Base-by-base conservation (phyloP, 306 rosid genomes). In the Quercus wislizeni region DNA sequence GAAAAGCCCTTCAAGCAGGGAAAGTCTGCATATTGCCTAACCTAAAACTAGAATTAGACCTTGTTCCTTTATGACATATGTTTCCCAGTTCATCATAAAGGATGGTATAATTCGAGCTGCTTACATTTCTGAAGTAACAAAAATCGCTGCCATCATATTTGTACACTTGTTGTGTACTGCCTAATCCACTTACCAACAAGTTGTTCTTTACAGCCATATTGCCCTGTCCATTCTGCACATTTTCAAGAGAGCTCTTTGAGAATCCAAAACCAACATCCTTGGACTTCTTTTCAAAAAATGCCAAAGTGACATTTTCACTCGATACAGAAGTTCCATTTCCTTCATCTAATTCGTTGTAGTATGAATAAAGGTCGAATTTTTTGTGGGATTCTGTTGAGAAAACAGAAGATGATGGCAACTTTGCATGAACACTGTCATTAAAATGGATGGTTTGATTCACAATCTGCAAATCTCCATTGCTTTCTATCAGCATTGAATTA, bases 31-130 rank as follows among this genome's bases (percentile, higher is more conserved):
- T 61, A 74, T 46, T 83, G 56, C 79, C 1, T 74, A 81, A 70
- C 12, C 85, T 58, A 78, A 75, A 57, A 81, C 77, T 80, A 28
- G n/a, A 18, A 49, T 19, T 28, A 64, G 85, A 58, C 25, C 46
- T 73, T 3, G 28, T 57, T 79, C 73, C 82, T 72, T 71, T 74
- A 67, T 31, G 56, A 86, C 99, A 96, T 2, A 55, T 73, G 59
- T 77, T 35, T 33, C 64, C 79, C 49, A 84, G 88, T 80, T 76
- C 23, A 81, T 95, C 99, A 65, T 89, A 83, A 10, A 91, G 87
- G 77, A 92, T 87, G 21, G 93, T 89, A 80, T 84, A 93, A 83
- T 95, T 88, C 74, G 92, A 89, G 87, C 96, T 86, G 76, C 96
- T 93, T 28, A 93, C 79, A 82, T 88, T 88, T 87, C 98, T 87